Conservation (phyloP, 2,329 filamentous ascomycete genomes). For the Elsinoe ampelina region DNA sequence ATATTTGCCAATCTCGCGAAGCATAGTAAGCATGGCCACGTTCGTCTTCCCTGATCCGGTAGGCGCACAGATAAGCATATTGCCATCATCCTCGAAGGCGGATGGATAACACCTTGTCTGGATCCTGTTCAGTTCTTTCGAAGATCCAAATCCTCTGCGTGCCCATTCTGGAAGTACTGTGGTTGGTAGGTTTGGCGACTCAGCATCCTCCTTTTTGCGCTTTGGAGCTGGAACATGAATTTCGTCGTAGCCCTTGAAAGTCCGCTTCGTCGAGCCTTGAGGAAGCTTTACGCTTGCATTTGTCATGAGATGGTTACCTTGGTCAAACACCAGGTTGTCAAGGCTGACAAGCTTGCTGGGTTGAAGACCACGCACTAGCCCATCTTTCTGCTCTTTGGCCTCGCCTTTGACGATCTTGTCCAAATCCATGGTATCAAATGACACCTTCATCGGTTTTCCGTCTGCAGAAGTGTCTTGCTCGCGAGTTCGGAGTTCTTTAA, state of each 20-base stretch:
- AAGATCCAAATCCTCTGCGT: constrained; percentile 70
- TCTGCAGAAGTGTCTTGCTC: constrained; percentile 47
- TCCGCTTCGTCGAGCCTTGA: constrained; percentile 87
- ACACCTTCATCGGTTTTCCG: constrained; percentile 64
- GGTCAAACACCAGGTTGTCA: constrained; percentile 92
- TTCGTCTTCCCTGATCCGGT: constrained; percentile 98
- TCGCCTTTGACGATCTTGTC: constrained; percentile 33
- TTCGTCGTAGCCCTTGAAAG: constrained; percentile 97
- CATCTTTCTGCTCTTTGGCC: constrained; percentile 50
- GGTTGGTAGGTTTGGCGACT: constrained; percentile 67
- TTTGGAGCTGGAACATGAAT: constrained; percentile 94
- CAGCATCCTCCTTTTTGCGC: constrained; percentile 69
- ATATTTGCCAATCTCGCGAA: constrained; percentile 94
- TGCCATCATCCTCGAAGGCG: constrained; percentile 88
- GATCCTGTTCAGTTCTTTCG: constrained; percentile 85
- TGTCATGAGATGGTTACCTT: constrained; percentile 99
- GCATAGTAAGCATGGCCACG: constrained; percentile 92
- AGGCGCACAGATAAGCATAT: constrained; percentile 95
- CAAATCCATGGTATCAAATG: constrained; percentile 76
- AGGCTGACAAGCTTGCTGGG: constrained; percentile 84
- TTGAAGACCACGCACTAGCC: constrained; percentile 71
- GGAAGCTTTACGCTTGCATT: constrained; percentile 91
- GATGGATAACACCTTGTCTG: constrained; percentile 88
- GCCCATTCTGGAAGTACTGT: constrained; percentile 91
- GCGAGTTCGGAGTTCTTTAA: constrained; percentile 79